Base-by-base conservation (phyloP, 352 stramenopile genomes). In the Globisporangium camurandrum region DNA sequence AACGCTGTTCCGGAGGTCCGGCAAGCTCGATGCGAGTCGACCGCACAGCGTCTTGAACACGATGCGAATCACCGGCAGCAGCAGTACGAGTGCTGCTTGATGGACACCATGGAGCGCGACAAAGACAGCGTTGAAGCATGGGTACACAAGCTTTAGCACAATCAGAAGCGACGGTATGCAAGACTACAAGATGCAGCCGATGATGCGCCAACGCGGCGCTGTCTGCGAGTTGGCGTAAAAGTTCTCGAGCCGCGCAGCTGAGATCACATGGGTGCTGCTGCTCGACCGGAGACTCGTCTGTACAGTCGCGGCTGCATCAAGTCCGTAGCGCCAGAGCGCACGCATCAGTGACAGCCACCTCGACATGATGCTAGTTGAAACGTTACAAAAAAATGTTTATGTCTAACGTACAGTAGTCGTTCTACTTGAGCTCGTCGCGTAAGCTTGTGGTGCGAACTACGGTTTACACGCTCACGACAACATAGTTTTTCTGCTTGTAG, bases 51-150 rank as follows among this genome's bases (percentile, higher is more conserved):
- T 44, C 19, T 20, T 26, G 28, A 16, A 31, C 4, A 54, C 2
- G 14, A 26, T 5, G 28, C 42, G 52, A 16, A 54, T 34, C 22
- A 49, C 17, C 0, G 53, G 53, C 0, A 59, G 45, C 20, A 59
- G 28, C 37, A 59, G 22, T 10, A 54, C 38, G 12, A 59, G 27
- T n/a, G 30, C 45, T 1, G 52, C n/a, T 22, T 53, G 44, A 22
- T 27, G 0, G 19, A 3, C 10, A 1, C 45, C 53, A 2, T 49
- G 17, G 6, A 59, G 39, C 17, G 45, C 38, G 19, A 48, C 20
- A 40, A 59, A 59, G 5, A 24, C 22, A 8, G 45, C 53, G 28
- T 59, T 54, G 39, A 43, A 59, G 1, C 9, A 23, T 2, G 45
- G 53, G 19, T 53, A 59, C 10, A 58, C 34, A 7, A 42, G 17